Percentiles rank a stretch among this genome's conserved stretches.
phyloP scores from a whole-genome alignment of 441 rosid genomes.

The Populus hybrid region DNA sequence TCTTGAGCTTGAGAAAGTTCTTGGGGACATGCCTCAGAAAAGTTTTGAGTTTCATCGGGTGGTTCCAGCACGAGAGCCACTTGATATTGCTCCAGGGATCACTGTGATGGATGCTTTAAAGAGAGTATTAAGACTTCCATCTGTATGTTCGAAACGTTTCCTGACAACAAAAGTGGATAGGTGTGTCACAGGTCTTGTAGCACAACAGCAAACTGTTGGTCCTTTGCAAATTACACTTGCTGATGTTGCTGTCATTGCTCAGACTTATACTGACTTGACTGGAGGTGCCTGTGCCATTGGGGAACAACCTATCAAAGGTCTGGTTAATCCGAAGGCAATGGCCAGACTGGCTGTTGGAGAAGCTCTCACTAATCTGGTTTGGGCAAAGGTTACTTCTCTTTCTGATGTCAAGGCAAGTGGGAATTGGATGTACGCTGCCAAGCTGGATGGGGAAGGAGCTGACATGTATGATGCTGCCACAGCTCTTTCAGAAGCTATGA shows the following conservation, averaged over 20 bases:
- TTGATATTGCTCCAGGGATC: constrained; percentile 85
- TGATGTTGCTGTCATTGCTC: constrained; percentile 95
- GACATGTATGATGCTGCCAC: constrained; percentile 93
- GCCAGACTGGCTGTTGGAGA: constrained; percentile 95
- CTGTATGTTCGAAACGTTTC: constrained; percentile 82
- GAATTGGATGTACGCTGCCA: constrained; percentile 99
- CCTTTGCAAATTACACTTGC: constrained; percentile 89
- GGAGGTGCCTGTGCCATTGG: constrained; percentile 97
- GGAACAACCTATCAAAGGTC: constrained; percentile 90
- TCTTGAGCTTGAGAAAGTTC: constrained; percentile 91
- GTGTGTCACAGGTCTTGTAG: constrained; percentile 96
- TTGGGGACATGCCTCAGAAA: constrained; percentile 96
- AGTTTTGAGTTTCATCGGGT: constrained; percentile 67
- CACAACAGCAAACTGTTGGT: constrained; percentile 98
- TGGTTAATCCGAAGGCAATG: constrained; percentile 88
- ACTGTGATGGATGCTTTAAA: constrained; percentile 80
- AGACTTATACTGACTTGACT: constrained; percentile 64
- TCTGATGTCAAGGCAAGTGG: constrained; percentile 96
- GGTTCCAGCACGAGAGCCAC: constrained; percentile 55
- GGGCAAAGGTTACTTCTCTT: constrained; percentile 90
- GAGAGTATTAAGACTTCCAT: constrained; percentile 83
- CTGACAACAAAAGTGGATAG: constrained; percentile 93
- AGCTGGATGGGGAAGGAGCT: constrained; percentile 97
- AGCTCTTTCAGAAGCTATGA: constrained; percentile 86
- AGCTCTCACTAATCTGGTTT: constrained; percentile 88